Conservation (phyloP, 768 basidiomycete species). For the Dioszegia aurantiaca region DNA sequence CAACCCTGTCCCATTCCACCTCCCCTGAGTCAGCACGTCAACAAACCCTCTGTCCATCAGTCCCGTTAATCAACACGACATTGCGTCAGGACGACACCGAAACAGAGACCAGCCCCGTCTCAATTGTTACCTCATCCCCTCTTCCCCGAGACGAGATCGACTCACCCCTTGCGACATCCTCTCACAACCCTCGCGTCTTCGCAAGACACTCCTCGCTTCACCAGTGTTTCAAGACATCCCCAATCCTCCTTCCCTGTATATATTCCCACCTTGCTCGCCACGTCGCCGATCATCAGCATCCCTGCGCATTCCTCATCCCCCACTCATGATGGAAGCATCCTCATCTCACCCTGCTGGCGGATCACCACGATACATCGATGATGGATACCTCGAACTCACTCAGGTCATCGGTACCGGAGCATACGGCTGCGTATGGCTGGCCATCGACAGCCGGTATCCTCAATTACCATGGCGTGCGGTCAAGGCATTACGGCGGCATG, state of each 20-base stretch:
- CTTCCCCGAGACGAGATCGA: not conserved
- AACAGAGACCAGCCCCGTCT: no score
- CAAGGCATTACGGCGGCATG: constrained; percentile 70
- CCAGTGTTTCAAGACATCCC: no score
- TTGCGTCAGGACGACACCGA: no score
- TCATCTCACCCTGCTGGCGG: constrained; percentile 58
- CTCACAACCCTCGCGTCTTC: not conserved
- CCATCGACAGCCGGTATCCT: constrained; percentile 58
- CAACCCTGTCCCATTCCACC: no score
- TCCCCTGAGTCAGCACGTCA: no score
- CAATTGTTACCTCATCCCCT: no score
- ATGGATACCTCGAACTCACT: constrained; percentile 72
- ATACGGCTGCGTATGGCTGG: constrained; percentile 92
- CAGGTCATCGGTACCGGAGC: constrained; percentile 87
- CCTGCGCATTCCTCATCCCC: not conserved
- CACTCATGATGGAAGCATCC: constrained; percentile 3
- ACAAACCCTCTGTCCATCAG: no score
- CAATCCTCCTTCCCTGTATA: no score
- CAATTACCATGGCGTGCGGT: constrained; percentile 67
- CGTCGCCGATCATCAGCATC: not conserved
- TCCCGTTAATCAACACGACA: no score
- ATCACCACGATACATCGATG: constrained; percentile 63
- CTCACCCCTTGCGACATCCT: not conserved
- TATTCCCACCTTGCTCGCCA: not conserved
- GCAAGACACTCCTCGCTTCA: not conserved